Conservation (phyloP, 2,329 filamentous ascomycete species). For the Tolypocladium sp. region DNA sequence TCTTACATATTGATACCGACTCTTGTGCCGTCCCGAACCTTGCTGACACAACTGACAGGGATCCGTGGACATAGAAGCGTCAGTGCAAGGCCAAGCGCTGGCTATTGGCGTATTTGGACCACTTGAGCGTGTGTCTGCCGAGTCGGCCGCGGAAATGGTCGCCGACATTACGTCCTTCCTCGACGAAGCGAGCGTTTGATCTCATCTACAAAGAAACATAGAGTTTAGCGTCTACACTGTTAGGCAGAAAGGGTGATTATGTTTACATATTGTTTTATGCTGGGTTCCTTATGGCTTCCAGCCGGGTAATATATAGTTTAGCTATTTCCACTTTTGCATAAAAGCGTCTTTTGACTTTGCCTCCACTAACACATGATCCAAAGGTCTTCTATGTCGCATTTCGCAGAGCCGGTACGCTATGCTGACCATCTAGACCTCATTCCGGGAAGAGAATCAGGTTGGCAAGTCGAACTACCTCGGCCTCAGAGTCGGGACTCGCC, state of each 20-base stretch:
- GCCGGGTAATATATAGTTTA: not conserved
- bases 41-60: conserved; percentile 15
- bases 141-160: conserved; percentile 16
- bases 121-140: conserved; percentile 11
- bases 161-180: conserved; percentile 13
- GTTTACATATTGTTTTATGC: not conserved
- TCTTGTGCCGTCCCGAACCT: not conserved
- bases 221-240: not conserved
- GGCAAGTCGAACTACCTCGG: conserved; percentile 42
- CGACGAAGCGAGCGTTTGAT: not conserved
- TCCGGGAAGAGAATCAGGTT: conserved; percentile 35
- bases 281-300: not conserved
- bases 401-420: too few species aligned
- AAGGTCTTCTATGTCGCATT: not conserved
- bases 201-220: not conserved
- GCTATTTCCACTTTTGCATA: not conserved
- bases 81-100: conserved; percentile 18
- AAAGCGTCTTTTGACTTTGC: too few species aligned
- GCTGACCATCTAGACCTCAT: not conserved
- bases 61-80: conserved; percentile 31
- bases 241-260: not conserved
- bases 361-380: too few species aligned
- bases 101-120: conserved; percentile 33
- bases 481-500: conserved; percentile 30
- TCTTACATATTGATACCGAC: not conserved